phyloP scores from a whole-genome alignment of 176 grass and related monocot genomes.

The Carex kokanica region DNA sequence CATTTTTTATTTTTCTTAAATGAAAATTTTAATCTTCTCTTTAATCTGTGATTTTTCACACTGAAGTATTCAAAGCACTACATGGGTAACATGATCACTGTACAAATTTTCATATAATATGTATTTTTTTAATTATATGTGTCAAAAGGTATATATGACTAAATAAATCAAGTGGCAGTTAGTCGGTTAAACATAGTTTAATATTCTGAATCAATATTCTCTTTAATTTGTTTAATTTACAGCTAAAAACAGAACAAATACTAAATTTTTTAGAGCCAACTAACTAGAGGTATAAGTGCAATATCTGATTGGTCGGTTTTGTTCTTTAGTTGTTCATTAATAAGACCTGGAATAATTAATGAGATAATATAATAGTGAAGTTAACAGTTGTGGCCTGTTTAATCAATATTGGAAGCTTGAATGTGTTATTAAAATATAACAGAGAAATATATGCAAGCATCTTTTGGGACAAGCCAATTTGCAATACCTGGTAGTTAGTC shows the following conservation, averaged over 20 bases:
- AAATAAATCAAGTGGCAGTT: background rate
- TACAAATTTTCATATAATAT: background rate
- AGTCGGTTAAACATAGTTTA: conserved; percentile 12
- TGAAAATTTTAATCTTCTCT: background rate
- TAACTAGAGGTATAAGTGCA: background rate
- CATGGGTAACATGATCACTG: conserved; percentile 26
- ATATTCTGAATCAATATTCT: conserved; percentile 20
- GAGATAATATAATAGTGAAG: conserved; percentile 17
- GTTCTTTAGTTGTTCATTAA: conserved; percentile 20
- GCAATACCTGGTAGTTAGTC: conserved; percentile 28
- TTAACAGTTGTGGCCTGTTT: background rate
- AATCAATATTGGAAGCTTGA: background rate
- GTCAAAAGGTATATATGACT: background rate
- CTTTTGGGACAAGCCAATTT: conserved; percentile 7
- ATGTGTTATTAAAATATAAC: conserved; percentile 7
- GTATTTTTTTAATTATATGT: background rate
- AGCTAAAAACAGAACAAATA: conserved; percentile 18
- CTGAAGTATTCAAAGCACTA: background rate
- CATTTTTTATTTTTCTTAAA: background rate
- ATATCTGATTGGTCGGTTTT: conserved; percentile 25
- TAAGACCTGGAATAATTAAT: conserved; percentile 13
- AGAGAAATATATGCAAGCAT: conserved; percentile 24
- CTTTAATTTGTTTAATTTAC: conserved; percentile 2
- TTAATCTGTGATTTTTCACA: background rate
- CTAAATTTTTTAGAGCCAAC: background rate